Evolutionary conservation across 495 filamentous ascomycete species (phyloP), one percentile per base, ranked within the genome.

Genomic region (Daldinia childiae): DNA sequence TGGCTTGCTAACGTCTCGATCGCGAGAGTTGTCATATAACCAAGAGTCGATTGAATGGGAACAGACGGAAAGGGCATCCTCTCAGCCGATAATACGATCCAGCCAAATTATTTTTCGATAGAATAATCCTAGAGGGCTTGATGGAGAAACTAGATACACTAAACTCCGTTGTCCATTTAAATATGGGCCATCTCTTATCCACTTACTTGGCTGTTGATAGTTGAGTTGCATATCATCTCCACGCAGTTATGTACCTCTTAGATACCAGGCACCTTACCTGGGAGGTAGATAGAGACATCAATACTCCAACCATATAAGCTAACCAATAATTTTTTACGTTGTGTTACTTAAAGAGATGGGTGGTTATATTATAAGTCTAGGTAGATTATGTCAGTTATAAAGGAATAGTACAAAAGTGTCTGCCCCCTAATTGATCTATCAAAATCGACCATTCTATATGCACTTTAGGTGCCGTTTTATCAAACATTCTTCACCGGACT

Each of bases 21-120:
- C 30, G 7, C 57, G n/a, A 65, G 54, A 59, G 52, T 34, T 64
- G n/a, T 60, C 64, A 24, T 63, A 34, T 12, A 50, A n/a, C 29
- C 21, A 45, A 30, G 38, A 45, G 24, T n/a, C 1, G 36, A 19
- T 21, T 17, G 56, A 43, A 34, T 57, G 29, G 54, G 30, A 36
- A 57, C 9, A 32, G 3, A 21, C 7, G 2, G 17, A 21, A 11
- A 48, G 43, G 11, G 43, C 43, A 1, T 24, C 43, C 1, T 24
- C 43, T 21, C 43, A 48, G 19, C 43, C 43, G 2, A 48, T 48
- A 48, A 24, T 48, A 19, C 43, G 14, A 48, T 48, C 17, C 14
- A 48, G 43, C 19, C 11, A 21, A 48, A 48, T 48, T 7, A 11
- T 4, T 12, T 48, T 48, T 12, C 24, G 0, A 48, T 48, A 48